Percentiles rank a stretch among this genome's conserved stretches.
Conservation (phyloP, 371 early-diverging fungal species). For the Mucor piriformis region DNA sequence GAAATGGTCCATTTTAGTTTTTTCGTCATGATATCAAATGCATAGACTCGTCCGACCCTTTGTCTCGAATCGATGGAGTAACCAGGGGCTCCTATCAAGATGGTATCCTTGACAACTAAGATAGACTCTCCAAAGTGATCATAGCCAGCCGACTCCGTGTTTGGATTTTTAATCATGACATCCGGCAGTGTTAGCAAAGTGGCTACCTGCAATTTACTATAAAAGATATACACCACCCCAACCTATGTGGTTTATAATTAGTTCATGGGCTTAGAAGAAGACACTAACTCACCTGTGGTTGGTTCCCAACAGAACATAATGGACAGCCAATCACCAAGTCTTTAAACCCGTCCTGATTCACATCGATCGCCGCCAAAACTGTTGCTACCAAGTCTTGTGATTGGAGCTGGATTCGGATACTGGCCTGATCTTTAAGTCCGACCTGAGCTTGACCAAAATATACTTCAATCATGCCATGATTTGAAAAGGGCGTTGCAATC, state of each 20-base stretch:
- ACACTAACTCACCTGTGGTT: constrained; percentile 37
- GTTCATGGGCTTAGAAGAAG: too few relatives aligned
- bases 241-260: constrained; percentile 24
- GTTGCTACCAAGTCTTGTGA: constrained; percentile 56
- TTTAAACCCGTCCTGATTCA: constrained; percentile 65
- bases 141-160: constrained; percentile 11
- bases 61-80: constrained; percentile 14
- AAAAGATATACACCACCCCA: constrained; percentile 30
- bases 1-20: constrained; percentile 35
- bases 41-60: constrained; percentile 47
- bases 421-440: constrained; percentile 53
- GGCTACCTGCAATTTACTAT: constrained; percentile 5
- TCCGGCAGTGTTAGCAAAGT: constrained; percentile 5
- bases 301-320: constrained; percentile 32
- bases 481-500: constrained; percentile 71
- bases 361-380: constrained; percentile 60
- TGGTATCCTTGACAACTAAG: background rate
- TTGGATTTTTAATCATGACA: constrained; percentile 23
- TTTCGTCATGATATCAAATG: constrained; percentile 21
- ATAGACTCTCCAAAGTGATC: constrained; percentile 46
- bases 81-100: constrained; percentile 47
- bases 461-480: constrained; percentile 58
- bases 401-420: constrained; percentile 40
- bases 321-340: constrained; percentile 81
- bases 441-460: constrained; percentile 64